Base-by-base conservation (phyloP, 805 yeast genomes). In the Yarrowia sp. region DNA sequence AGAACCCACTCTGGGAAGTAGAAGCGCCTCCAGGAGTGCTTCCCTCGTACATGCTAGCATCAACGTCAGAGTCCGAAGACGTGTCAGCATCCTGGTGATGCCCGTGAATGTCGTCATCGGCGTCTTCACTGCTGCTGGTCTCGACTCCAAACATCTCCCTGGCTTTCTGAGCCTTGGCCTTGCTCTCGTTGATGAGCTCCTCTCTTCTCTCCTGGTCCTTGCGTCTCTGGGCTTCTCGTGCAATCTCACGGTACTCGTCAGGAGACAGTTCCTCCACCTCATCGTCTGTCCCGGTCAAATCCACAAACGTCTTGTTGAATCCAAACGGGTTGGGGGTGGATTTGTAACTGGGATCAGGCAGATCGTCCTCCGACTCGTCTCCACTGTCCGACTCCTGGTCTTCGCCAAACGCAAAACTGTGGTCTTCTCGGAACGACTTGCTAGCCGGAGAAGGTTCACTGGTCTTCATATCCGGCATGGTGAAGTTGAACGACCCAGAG, bases 381-480 rank as follows among this genome's bases (percentile, higher is more conserved):
- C 32, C 41, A 26, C 32, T 26, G 3, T 43, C 43, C 11, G 35
- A 16, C 22, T n/a, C 40, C 11, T 42, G 41, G 9, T 45, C 52
- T 11, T 43, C 42, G 8, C 16, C 65, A 45, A 59, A 59, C 50
- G 8, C 16, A 36, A 59, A 59, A n/a, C 65, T 59, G 42, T 59
- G 65, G 14, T 59, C 38, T 26, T 59, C 65, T 16, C 65, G 50
- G 52, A 22, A 59, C 19, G 41, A 16, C 15, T 59, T 59, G 26
- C 19, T 32, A 2, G 64, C 46, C 9, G 64, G 40, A 35, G 65
- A 45, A 32, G 65, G 65, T 11, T 43, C 52, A 16, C 32, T 26
- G 22, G 59, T 50, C 19, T 52, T 50, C 49, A 65, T 65, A 9
- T 65, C 42, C 11, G 68, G 68, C 59, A 65, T 65, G 26, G 52